These are phyloP conservation scores for Acanthamoeba castellanii DNA, from an alignment of 208 protist species.

Conservation along the genomic window DNA sequence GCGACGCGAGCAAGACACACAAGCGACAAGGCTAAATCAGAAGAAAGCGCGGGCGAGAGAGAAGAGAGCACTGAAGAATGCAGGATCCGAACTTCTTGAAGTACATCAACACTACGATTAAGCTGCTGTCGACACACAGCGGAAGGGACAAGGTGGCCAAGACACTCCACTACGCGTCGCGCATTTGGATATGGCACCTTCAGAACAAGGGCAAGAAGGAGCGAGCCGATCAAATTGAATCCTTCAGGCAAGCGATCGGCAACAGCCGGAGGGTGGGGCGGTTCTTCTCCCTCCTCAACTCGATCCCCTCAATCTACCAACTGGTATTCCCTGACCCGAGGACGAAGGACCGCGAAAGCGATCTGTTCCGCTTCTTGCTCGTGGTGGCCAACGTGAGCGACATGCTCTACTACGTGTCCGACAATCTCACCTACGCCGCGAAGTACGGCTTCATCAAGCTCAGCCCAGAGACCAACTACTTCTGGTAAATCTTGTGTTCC, in stretches of 20 bases:
- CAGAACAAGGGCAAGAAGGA: slow-evolving; percentile 48
- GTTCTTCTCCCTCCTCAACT: slow-evolving; percentile 51
- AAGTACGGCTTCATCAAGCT: slow-evolving; percentile 70
- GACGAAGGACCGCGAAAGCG: slow-evolving; percentile 47
- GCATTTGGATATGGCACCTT: slow-evolving; percentile 19
- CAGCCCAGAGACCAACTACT: slow-evolving; percentile 62
- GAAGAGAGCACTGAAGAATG: not conserved
- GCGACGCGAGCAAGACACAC: not conserved
- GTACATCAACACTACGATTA: slow-evolving; percentile 56
- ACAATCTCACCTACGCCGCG: slow-evolving; percentile 52
- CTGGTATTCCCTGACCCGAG: slow-evolving; percentile 45
- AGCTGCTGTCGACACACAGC: slow-evolving; percentile 47
- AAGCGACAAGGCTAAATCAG: not conserved
- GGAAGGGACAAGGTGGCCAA: slow-evolving; percentile 64
- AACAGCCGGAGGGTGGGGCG: slow-evolving; percentile 24
- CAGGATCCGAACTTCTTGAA: not conserved
- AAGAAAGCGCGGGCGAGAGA: not conserved
- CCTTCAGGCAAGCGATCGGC: slow-evolving; percentile 40
- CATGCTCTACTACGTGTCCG: slow-evolving; percentile 60
- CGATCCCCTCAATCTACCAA: slow-evolving; percentile 31
- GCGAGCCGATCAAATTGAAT: slow-evolving; percentile 19
- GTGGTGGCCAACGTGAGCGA: slow-evolving; percentile 43
- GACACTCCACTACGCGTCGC: slow-evolving; percentile 36
- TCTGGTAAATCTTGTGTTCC: not conserved
- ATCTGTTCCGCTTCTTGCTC: slow-evolving; percentile 58